A percentile compares a stretch with the other conserved stretches of the same genome.
Evolutionary conservation across 257 asterid genomes (phyloP).

Genomic region (Solanum phureja): DNA sequence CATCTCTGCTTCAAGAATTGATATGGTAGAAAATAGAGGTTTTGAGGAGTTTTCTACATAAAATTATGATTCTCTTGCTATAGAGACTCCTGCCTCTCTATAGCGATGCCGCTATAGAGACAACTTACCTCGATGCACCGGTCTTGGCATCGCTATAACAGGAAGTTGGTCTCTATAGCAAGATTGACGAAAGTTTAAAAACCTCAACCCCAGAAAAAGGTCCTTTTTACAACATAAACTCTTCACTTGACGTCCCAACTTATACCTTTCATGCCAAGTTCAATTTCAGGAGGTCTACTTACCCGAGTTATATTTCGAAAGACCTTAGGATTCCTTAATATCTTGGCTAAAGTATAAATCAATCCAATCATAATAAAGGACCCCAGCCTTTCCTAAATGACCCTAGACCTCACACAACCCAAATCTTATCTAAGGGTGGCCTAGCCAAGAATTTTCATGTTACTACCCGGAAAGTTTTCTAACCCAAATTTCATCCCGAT

Average conservation of each 20-base stretch:
- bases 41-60: too few species aligned
- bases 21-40: too few species aligned
- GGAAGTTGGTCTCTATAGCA: fast-evolving
- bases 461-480: too few species aligned
- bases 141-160: background rate
- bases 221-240: background rate
- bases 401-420: background rate
- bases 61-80: background rate
- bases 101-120: too few species aligned
- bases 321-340: too few species aligned
- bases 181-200: background rate
- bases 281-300: background rate
- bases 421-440: background rate
- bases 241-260: background rate
- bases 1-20: too few species aligned
- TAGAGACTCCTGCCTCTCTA: background rate
- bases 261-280: too few species aligned
- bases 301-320: too few species aligned
- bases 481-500: too few species aligned
- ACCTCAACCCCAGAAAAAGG: background rate
- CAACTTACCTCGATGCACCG: background rate
- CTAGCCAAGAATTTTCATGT: too few species aligned
- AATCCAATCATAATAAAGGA: background rate
- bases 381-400: too few species aligned
- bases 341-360: background rate